A percentile compares a stretch with the other conserved stretches of the same genome.
Conservation (phyloP, 2,329 filamentous ascomycete genomes). For the Lachnellula hyalina region DNA sequence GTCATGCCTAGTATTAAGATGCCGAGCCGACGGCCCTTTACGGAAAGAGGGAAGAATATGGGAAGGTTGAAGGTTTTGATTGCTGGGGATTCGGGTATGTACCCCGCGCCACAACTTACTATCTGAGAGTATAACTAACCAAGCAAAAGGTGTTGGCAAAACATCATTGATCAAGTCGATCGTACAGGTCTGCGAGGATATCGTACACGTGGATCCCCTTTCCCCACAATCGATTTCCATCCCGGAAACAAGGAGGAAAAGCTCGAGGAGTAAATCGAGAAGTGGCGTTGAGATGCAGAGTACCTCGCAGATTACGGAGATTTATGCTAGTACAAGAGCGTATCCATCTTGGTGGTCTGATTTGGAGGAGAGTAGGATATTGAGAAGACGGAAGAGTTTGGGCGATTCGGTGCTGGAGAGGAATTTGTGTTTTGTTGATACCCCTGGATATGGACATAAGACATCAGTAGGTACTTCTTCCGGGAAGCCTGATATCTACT, state of each 20-base stretch:
- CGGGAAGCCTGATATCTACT: slow-evolving; percentile 24
- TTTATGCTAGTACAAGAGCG: slow-evolving; percentile 74
- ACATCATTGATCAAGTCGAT: slow-evolving; percentile 85
- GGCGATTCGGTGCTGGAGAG: slow-evolving; percentile 78
- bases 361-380: slow-evolving; percentile 57
- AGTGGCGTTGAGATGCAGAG: slow-evolving; percentile 23
- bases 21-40: slow-evolving; percentile 84
- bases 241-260: slow-evolving; percentile 21
- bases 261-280: slow-evolving; percentile 25
- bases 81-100: slow-evolving; percentile 68
- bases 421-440: slow-evolving; percentile 92
- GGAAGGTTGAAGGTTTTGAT: slow-evolving; percentile 87
- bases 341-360: slow-evolving; percentile 90
- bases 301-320: slow-evolving; percentile 52
- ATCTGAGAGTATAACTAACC: slow-evolving; percentile 12
- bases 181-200: slow-evolving; percentile 80
- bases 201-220: slow-evolving; percentile 77
- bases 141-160: slow-evolving; percentile 67
- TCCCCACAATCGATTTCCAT: slow-evolving; percentile 31
- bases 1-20: slow-evolving; percentile 96
- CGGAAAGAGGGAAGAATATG: slow-evolving; percentile 74
- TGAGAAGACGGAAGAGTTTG: slow-evolving; percentile 62
- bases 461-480: slow-evolving; percentile 41
- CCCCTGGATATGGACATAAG: slow-evolving; percentile 55
- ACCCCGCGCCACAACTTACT: background rate